Evolutionary conservation across 2,329 filamentous ascomycete genomes (phyloP).

Genomic region (Didymellaceae sp.): DNA sequence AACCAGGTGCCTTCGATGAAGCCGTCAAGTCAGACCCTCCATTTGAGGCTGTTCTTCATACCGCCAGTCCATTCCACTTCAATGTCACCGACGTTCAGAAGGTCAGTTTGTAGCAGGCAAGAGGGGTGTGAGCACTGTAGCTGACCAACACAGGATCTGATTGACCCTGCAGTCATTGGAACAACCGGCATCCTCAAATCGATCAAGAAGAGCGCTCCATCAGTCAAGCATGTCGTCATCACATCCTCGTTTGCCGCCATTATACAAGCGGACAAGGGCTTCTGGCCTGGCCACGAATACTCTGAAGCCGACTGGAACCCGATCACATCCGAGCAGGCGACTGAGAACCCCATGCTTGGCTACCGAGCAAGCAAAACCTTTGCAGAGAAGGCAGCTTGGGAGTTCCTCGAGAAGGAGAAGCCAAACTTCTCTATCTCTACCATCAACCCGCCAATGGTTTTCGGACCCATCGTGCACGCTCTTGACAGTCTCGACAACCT

Average conservation of each 20-base stretch:
- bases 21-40: slow-evolving; percentile 66
- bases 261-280: slow-evolving; percentile 62
- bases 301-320: slow-evolving; percentile 65
- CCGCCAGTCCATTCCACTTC: slow-evolving; percentile 69
- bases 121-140: neutral
- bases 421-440: slow-evolving; percentile 58
- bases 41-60: slow-evolving; percentile 69
- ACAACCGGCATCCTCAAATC: slow-evolving; percentile 68
- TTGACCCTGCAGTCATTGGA: slow-evolving; percentile 68
- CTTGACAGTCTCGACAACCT: slow-evolving; percentile 67
- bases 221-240: slow-evolving; percentile 75
- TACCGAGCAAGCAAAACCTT: slow-evolving; percentile 68
- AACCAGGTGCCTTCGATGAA: slow-evolving; percentile 70
- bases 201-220: slow-evolving; percentile 66
- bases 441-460: slow-evolving; percentile 59
- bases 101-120: slow-evolving; percentile 27
- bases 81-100: slow-evolving; percentile 76
- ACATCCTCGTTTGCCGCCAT: slow-evolving; percentile 75
- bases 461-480: slow-evolving; percentile 62
- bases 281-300: slow-evolving; percentile 57
- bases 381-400: slow-evolving; percentile 62
- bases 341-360: slow-evolving; percentile 51
- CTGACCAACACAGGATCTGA: slow-evolving; percentile 50
- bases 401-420: slow-evolving; percentile 59
- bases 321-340: slow-evolving; percentile 59